Conservation (phyloP, 2,329 filamentous ascomycete species). For the Fusarium coffeatum region DNA sequence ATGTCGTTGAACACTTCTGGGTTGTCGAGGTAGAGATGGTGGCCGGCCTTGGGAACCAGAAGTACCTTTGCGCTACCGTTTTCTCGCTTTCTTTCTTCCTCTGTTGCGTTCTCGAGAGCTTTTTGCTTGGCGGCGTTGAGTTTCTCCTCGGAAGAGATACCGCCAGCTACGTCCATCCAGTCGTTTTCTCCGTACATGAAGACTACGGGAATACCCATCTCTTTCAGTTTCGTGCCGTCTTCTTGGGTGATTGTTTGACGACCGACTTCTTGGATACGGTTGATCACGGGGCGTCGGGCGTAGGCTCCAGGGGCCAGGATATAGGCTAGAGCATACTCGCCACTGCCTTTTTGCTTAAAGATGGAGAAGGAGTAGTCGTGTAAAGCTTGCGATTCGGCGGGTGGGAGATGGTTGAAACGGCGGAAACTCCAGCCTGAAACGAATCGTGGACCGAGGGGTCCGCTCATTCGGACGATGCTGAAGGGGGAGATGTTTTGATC, state of each 20-base stretch:
- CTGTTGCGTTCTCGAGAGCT: conserved; percentile 69
- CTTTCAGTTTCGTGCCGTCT: conserved; percentile 49
- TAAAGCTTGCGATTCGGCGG: conserved; percentile 81
- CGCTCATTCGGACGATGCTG: conserved; percentile 86
- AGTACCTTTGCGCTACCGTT: conserved; percentile 86
- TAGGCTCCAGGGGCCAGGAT: conserved; percentile 94
- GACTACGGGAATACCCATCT: conserved; percentile 82
- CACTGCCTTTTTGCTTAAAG: conserved; percentile 90
- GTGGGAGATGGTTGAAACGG: conserved; percentile 88
- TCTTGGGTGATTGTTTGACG: conserved; percentile 67
- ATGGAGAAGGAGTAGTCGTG: conserved; percentile 96
- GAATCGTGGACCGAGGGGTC: conserved; percentile 88
- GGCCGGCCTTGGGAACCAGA: conserved; percentile 73
- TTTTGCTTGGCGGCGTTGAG: conserved; percentile 75
- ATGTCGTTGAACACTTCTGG: conserved; percentile 67
- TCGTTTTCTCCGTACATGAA: conserved; percentile 98
- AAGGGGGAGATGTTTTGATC: conserved; percentile 97
- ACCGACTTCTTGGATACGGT: conserved; percentile 86
- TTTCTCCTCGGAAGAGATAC: conserved; percentile 81
- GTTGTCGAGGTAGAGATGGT: conserved; percentile 71
- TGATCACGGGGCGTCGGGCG: conserved; percentile 86
- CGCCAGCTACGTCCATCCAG: conserved; percentile 97
- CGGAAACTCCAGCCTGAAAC: conserved; percentile 96
- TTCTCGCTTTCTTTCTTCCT: conserved; percentile 76
- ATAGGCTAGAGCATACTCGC: conserved; percentile 93